A percentile compares a stretch with the other conserved stretches of the same genome.
Conservation (phyloP, 202 grass and related monocot genomes). For the Panicum hallii region DNA sequence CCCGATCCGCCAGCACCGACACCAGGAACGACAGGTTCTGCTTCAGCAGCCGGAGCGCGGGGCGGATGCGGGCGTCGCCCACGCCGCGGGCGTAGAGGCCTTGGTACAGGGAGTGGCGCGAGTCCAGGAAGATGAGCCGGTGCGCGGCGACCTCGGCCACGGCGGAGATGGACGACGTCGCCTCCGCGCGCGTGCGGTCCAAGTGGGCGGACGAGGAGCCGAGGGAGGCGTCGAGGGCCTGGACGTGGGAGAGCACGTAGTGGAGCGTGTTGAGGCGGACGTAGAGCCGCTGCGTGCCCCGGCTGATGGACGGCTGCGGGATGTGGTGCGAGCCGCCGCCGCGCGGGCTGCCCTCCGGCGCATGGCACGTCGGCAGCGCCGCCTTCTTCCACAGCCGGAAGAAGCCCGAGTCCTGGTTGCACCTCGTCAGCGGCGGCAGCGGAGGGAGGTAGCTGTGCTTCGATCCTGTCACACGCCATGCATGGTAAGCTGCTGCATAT, state of each 20-base stretch:
- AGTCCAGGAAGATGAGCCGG: slow-evolving; percentile 94
- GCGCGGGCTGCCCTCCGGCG: slow-evolving; percentile 27
- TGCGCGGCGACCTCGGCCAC: slow-evolving; percentile 86
- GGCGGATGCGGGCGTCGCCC: slow-evolving; percentile 57
- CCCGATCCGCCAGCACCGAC: slow-evolving; percentile 65
- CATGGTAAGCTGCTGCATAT: neutral
- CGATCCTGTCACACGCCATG: slow-evolving; percentile 43
- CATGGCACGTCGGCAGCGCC: slow-evolving; percentile 62
- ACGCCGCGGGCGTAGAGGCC: slow-evolving; percentile 66
- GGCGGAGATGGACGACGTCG: slow-evolving; percentile 53
- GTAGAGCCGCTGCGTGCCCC: slow-evolving; percentile 88
- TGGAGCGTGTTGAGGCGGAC: slow-evolving; percentile 95
- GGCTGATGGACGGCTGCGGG: slow-evolving; percentile 81
- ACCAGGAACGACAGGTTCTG: slow-evolving; percentile 88
- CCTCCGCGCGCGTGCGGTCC: slow-evolving; percentile 49
- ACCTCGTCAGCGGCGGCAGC: slow-evolving; percentile 73
- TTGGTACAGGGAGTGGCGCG: slow-evolving; percentile 79
- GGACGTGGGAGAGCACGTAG: slow-evolving; percentile 69
- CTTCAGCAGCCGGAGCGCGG: slow-evolving; percentile 69
- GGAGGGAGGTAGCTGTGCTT: slow-evolving; percentile 80
- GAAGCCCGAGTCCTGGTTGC: slow-evolving; percentile 86
- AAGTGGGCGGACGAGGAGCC: slow-evolving; percentile 32
- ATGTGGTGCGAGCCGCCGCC: slow-evolving; percentile 42
- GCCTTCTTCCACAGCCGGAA: slow-evolving; percentile 81
- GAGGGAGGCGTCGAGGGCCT: slow-evolving; percentile 66